Evolutionary conservation across 768 basidiomycete genomes (phyloP), one percentile per base, ranked within the genome.

Genomic region (Coprinopsis cinerea): DNA sequence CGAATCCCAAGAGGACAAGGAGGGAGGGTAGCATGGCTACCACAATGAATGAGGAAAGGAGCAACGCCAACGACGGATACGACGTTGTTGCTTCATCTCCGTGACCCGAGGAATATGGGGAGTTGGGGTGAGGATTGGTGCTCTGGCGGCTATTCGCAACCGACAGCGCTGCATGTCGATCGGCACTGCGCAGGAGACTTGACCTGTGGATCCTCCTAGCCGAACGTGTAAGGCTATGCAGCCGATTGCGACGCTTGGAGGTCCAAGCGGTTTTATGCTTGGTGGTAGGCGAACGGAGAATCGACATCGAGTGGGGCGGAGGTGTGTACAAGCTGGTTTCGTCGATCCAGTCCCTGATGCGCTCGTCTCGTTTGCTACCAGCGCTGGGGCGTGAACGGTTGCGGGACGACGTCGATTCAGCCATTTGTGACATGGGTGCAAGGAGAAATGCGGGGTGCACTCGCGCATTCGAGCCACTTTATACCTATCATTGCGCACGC

Each of bases 21-120:
- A 51, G 25, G 0, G 44, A 51, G 4, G 50, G 50, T 15, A 51
- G 36, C 15, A 51, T 35, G 2, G 50, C 44, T 2, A 36, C 24
- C 18, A 34, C 28, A 7, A n/a, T 30, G 24, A 51, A 46, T 4
- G 34, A 45, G 5, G 44, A 37, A 5, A 46, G 25, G 18, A 51
- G 37, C 24, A 51, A 15, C 15, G 41, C 37, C 13, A 51, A 3
- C 7, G 50, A 44, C 1, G 50, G 43, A 24, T 51, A 47, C 11
- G 44, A 14, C 6, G 44, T 28, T 4, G 10, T 15, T 28, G 41
- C 4, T 27, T 27, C 44, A 26, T 17, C 17, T 22, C 25, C 42
- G 7, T 5, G n/a, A n/a, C n/a, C n/a, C n/a, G n/a, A n/a, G n/a
- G n/a, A n/a, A n/a, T n/a, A n/a, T n/a, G n/a, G n/a, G n/a, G n/a